Evolutionary conservation across 2,329 filamentous ascomycete species (phyloP), one percentile per base, ranked within the genome.

Genomic region (Lasiodiplodia citricola): DNA sequence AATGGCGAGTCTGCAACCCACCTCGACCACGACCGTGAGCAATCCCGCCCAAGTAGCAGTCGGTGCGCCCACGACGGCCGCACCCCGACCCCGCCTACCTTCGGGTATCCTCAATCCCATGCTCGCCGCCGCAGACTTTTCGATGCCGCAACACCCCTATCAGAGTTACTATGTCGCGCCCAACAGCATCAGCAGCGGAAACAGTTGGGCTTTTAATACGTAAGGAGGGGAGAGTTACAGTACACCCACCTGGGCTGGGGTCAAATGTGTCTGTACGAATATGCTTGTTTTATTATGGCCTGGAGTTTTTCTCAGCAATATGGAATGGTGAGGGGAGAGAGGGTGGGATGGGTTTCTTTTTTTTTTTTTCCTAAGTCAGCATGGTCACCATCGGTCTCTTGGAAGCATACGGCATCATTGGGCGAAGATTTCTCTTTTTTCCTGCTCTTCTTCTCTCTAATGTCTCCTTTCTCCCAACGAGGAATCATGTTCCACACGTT

Each of bases 151-250:
- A 71, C 92, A 94, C 79, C 92, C 93, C 1, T 96, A 96, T 75
- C 90, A 93, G 75, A 89, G 90, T 63, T 90, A 90, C 80, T 96
- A 95, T 74, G 90, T 93, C 71, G 90, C 92, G 44, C 91, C 92
- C 1, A 91, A 87, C 72, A 84, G 81, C 70, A 74, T 76, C 56
- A 62, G 55, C 21, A 54, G 55, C 47, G 55, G 55, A 28, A 51
- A 51, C 7, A 56, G 25, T 11, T 67, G 64, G 64, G 64, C 64
- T 28, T 67, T 67, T 37, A 58, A 67, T 50, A 57, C 64, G 38
- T 67, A 38, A 67, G 37, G 8, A 37, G 2, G 16, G 10, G 21
- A 50, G 37, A n/a, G n/a, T 18, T 47, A 18, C 41, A 47, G 41
- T 47, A 47, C 41, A 47, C 41, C 5, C 10, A 28, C 28, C 28